Evolutionary conservation across 2,329 filamentous ascomycete genomes (phyloP), one percentile per base, ranked within the genome.

Genomic region (Ophiocordyceps robertsii): DNA sequence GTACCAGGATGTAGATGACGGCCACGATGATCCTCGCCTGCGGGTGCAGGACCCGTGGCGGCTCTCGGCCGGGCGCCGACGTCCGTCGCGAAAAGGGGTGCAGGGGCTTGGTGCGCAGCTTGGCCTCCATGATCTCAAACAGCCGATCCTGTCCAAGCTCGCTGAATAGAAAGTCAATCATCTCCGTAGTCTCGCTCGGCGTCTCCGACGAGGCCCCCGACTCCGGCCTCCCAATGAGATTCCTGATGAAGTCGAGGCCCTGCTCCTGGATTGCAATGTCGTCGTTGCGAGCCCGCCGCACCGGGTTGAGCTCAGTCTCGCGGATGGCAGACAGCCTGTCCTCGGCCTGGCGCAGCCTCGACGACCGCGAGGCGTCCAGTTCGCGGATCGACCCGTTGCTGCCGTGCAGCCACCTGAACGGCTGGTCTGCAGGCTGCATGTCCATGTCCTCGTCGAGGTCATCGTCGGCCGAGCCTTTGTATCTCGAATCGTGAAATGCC

Each of bases 201-300:
- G 63, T 61, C 14, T 74, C 63, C 66, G 77, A 46, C 59, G 68
- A 50, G 63, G 70, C 50, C 60, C 76, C 51, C 60, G 67, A 46
- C 13, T 61, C 59, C 8, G 63, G 58, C 40, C 80, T 77, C 44
- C 82, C 83, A 50, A 95, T 84, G 29, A 96, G 69, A 60, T 98
- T 98, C 43, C 90, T 77, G 47, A 98, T 77, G 51, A 96, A 82
- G 52, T 93, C 83, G 16, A 96, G 74, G 0, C 82, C 85, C 61
- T 96, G 89, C 57, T 95, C 87, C 62, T 96, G 90, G 27, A 95
- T 84, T 2, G 81, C 80, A 32, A 89, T 70, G 49, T 93, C 85
- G 49, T 95, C 84, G 49, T 80, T 80, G 41, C 82, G 75, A 16
- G 81, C 77, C 55, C 80, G 80, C 29, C 79, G 72, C 21, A 72